Evolutionary conservation across 2,329 filamentous ascomycete species (phyloP).

Genomic region (Ceratocystiopsis brevicomis): DNA sequence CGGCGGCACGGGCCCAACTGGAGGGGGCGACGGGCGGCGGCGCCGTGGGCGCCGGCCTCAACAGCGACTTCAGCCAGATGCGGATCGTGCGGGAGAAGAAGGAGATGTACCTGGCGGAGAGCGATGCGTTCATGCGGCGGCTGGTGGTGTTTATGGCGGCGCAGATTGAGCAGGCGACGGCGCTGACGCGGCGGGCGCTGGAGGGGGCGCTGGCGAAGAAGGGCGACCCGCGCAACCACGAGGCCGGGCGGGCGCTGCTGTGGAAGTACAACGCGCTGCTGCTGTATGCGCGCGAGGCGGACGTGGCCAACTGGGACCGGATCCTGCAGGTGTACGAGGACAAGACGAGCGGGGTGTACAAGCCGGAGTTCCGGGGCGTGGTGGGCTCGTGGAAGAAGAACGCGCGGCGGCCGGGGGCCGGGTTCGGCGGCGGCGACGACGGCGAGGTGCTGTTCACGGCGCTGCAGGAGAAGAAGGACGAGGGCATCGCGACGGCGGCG

Average conservation of each 20-base stretch:
- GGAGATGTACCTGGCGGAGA: conserved; percentile 67
- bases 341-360: conserved; percentile 58
- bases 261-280: conserved; percentile 82
- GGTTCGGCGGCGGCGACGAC: conserved; percentile 45
- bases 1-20: conserved; percentile 17
- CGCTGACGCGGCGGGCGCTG: conserved; percentile 47
- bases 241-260: conserved; percentile 49
- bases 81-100: conserved; percentile 87
- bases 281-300: conserved; percentile 74
- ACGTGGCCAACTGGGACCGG: conserved; percentile 61
- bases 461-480: conserved; percentile 68
- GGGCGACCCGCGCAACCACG: conserved; percentile 52
- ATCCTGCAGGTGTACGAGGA: conserved; percentile 66
- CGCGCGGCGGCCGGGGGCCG: conserved; percentile 39
- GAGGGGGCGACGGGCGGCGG: conserved; percentile 5
- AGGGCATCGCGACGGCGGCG: conserved; percentile 51
- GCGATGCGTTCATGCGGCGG: conserved; percentile 55
- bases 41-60: conserved; percentile 26
- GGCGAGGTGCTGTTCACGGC: conserved; percentile 73
- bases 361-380: conserved; percentile 63
- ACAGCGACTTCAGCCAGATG: conserved; percentile 73
- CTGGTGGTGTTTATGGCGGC: conserved; percentile 66
- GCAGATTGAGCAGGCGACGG: conserved; percentile 59
- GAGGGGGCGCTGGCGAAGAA: conserved; percentile 43
- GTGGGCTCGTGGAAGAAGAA: conserved; percentile 62